Conservation (phyloP, 2,329 filamentous ascomycete species). For the Eutypa lata region DNA sequence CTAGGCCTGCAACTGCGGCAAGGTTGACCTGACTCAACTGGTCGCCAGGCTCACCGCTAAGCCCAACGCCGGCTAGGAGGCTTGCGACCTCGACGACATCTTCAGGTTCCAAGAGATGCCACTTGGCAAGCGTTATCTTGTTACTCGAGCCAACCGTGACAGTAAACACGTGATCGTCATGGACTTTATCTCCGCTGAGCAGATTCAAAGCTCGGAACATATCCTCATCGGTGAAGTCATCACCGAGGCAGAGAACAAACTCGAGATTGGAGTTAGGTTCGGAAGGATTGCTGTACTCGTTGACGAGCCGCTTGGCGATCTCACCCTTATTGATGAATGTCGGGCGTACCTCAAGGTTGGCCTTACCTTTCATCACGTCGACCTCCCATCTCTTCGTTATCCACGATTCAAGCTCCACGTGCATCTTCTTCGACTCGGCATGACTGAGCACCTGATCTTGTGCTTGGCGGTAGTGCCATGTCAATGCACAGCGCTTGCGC, state of each 20-base stretch:
- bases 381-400: slow-evolving; percentile 82
- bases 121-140: slow-evolving; percentile 86
- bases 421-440: slow-evolving; percentile 77
- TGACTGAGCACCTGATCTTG: slow-evolving; percentile 75
- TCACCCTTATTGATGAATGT: slow-evolving; percentile 98
- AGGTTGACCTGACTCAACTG: slow-evolving; percentile 53
- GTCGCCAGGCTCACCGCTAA: slow-evolving; percentile 33
- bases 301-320: slow-evolving; percentile 80
- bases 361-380: slow-evolving; percentile 95
- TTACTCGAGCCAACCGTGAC: slow-evolving; percentile 89
- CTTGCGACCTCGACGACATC: slow-evolving; percentile 75
- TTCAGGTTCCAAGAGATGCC: slow-evolving; percentile 83
- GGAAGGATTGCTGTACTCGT: slow-evolving; percentile 57
- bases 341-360: slow-evolving; percentile 94
- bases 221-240: slow-evolving; percentile 98
- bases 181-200: slow-evolving; percentile 51
- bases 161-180: slow-evolving; percentile 72
- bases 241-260: slow-evolving; percentile 87
- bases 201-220: slow-evolving; percentile 80
- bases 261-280: slow-evolving; percentile 51
- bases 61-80: slow-evolving; percentile 48
- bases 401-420: slow-evolving; percentile 73
- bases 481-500: slow-evolving; percentile 87
- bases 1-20: slow-evolving; percentile 50
- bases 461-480: slow-evolving; percentile 94